Percentiles rank a stretch among this genome's conserved stretches.
Conservation (phyloP, 1,284 basidiomycete species). For the Puccinia polysora region DNA sequence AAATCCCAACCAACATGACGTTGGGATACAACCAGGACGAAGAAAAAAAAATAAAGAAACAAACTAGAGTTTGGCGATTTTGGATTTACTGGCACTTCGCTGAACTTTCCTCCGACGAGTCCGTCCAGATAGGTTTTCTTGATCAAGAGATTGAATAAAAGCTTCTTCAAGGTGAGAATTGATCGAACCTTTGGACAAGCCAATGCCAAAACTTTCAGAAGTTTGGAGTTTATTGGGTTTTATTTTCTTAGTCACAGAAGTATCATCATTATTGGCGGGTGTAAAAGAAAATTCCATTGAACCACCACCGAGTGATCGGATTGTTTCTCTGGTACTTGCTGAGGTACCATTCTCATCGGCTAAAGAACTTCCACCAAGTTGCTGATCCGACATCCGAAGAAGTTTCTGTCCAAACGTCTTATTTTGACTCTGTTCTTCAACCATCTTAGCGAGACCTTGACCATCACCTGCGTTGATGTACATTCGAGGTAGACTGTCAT, state of each 20-base stretch:
- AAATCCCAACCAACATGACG: background rate
- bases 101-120: slow-evolving; percentile 48
- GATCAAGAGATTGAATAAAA: slow-evolving; percentile 48
- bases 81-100: slow-evolving; percentile 50
- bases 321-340: slow-evolving; percentile 12
- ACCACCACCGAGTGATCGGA: slow-evolving; percentile 53
- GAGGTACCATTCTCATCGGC: background rate
- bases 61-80: slow-evolving; percentile 15
- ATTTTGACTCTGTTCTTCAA: background rate
- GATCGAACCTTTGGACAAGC: slow-evolving; percentile 51
- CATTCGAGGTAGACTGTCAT: slow-evolving; percentile 14
- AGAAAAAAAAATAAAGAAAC: background rate
- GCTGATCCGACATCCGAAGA: background rate
- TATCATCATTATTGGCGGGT: slow-evolving; percentile 29
- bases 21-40: too few relatives aligned
- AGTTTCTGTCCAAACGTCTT: slow-evolving; percentile 26
- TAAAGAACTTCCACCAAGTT: too few relatives aligned
- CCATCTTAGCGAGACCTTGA: background rate
- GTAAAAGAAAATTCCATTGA: slow-evolving; percentile 58
- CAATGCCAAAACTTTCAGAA: slow-evolving; percentile 50
- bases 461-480: slow-evolving; percentile 20
- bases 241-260: slow-evolving; percentile 38
- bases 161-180: slow-evolving; percentile 49
- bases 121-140: slow-evolving; percentile 51
- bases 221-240: slow-evolving; percentile 6